A percentile compares a stretch with the other conserved stretches of the same genome.
These are phyloP conservation scores for Penicillium expansum DNA, from an alignment of 2,329 filamentous ascomycete genomes.

Conservation along the genomic window DNA sequence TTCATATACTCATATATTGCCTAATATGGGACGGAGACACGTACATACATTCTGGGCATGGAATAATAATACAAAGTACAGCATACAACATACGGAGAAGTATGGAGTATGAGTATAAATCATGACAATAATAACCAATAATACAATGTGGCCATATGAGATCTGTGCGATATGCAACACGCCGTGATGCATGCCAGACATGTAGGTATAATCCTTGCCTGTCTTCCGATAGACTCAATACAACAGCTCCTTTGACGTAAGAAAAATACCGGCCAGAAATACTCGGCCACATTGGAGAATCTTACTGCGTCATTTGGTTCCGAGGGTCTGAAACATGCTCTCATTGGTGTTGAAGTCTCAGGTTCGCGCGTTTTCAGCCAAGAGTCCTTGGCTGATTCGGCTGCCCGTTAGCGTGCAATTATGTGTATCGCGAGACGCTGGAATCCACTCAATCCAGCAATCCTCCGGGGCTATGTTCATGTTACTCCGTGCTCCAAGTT, in stretches of 20 bases:
- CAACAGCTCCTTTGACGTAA: background rate
- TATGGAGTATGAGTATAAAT: background rate
- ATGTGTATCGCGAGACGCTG: background rate
- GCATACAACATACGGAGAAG: background rate
- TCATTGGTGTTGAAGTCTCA: background rate
- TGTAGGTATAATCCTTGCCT: background rate
- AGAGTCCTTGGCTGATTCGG: conserved; percentile 1
- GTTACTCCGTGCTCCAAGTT: background rate
- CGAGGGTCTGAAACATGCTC: background rate
- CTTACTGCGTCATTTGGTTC: background rate
- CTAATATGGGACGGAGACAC: background rate
- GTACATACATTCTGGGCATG: background rate
- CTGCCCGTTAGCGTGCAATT: background rate
- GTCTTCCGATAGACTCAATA: background rate
- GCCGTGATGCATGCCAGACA: background rate
- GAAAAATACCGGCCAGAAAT: background rate
- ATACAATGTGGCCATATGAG: background rate
- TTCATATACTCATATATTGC: background rate
- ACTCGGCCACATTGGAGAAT: background rate
- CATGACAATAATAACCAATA: background rate
- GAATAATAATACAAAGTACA: background rate
- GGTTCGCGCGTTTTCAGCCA: background rate
- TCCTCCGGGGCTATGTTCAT: background rate
- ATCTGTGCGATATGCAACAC: background rate
- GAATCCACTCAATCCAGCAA: background rate